Evolutionary conservation across 164 flowering plant genomes (phyloP), one percentile per base, ranked within the genome.

Genomic region (Sedum album): DNA sequence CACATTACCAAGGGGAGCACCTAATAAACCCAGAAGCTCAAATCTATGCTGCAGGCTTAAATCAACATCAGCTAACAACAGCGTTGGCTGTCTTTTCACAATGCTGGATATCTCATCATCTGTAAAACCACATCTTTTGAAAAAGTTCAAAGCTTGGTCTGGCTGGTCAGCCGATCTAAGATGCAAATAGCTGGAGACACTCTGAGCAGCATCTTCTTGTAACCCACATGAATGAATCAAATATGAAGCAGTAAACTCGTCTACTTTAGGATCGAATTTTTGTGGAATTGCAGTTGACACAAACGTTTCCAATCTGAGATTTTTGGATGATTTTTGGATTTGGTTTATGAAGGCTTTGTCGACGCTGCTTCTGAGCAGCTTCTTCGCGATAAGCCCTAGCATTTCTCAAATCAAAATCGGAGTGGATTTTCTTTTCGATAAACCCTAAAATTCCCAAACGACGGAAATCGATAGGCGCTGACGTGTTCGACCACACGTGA

Each of bases 171-270:
- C 23, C 17, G 69, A 21, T 48, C 49, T 31, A 28, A 67, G 69
- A 21, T 31, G 38, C 25, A 67, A 31, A 14, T 30, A 7, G 23
- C 17, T 31, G 38, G 69, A 31, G 31, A 46, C 69, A 20, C 17
- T 13, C 36, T 48, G 31, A 9, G 69, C 69, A 49, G 36, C 36
- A 8, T 67, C 60, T n/a, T 15, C 8, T 23, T 33, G 55, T 14
- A 67, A 31, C 42, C 69, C 60, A 20, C 69, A 67, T 20, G 69
- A 67, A 13, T 49, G 17, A 9, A 49, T 67, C 60, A 67, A 36
- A 31, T 67, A 67, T 1, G 68, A 66, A 66, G 49, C 18, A 66
- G 68, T 66, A 66, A 66, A 66, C n/a, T 35, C 51, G 20, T 66
- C 31, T 28, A 38, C 68, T 35, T 20, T 35, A n/a, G 42, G 48